Percentiles rank a stretch among this genome's conserved stretches.
Conservation (phyloP, 129 eudicot species). For the Tagetes patula region DNA sequence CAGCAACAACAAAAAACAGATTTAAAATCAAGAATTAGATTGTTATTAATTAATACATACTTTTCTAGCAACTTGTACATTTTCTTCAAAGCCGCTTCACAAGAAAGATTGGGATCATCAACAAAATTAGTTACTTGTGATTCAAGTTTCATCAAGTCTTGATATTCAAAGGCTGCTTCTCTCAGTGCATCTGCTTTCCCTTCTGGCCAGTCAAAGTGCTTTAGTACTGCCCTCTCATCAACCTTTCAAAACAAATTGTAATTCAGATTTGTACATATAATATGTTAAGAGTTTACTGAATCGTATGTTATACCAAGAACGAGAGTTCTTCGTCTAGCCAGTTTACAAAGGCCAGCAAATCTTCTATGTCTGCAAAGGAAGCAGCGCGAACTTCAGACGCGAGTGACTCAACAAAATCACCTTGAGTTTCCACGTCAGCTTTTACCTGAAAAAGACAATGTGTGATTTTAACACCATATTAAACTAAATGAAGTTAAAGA, state of each 20-base stretch:
- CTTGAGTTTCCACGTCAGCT: constrained; percentile 99
- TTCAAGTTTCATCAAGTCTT: constrained; percentile 84
- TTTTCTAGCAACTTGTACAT: constrained; percentile 98
- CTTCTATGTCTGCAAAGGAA: constrained; percentile 70
- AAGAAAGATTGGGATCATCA: constrained; percentile 79
- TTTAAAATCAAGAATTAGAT: neutral
- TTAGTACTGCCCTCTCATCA: constrained; percentile 92
- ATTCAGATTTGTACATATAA: neutral
- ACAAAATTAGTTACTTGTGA: constrained; percentile 70
- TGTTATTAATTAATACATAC: constrained; percentile 40
- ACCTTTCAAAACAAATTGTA: constrained; percentile 42
- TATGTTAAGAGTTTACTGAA: neutral
- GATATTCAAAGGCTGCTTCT: constrained; percentile 95
- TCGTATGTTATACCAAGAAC: constrained; percentile 60
- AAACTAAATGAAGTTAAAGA: neutral
- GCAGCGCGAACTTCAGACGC: constrained; percentile 96
- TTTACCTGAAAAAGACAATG: constrained; percentile 59
- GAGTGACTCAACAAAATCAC: constrained; percentile 93
- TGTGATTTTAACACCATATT: neutral
- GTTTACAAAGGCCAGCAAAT: constrained; percentile 82
- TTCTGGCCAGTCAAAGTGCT: constrained; percentile 99
- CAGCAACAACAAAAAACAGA: too few relatives aligned
- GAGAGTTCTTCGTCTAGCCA: constrained; percentile 99
- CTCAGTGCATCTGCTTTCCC: constrained; percentile 96
- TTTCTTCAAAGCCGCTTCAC: constrained; percentile 89